Evolutionary conservation across 176 grass and related monocot genomes (phyloP).

Genomic region (Triticum timopheevii): DNA sequence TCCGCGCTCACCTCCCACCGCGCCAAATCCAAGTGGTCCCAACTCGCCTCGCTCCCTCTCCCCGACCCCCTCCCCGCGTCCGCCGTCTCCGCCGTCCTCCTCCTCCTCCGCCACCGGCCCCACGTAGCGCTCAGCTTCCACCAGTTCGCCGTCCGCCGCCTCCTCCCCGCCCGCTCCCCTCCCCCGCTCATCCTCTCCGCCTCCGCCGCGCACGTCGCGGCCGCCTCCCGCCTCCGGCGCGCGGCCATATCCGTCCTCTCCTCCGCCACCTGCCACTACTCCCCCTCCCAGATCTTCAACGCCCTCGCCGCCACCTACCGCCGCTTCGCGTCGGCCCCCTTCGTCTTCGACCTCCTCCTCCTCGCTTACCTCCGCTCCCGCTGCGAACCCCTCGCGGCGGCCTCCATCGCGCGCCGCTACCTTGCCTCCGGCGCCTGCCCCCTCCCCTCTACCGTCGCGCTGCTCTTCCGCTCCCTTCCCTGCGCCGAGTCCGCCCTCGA

Average conservation of each 20-base stretch:
- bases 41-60: conserved; percentile 33
- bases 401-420: conserved; percentile 16
- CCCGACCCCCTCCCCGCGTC: conserved; percentile 19
- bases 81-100: conserved; percentile 28
- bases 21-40: conserved; percentile 45
- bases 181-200: conserved; percentile 19
- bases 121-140: conserved; percentile 38
- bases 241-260: conserved; percentile 22
- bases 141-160: conserved; percentile 15
- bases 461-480: conserved; percentile 25
- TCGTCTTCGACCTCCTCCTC: conserved; percentile 49
- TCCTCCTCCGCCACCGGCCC: conserved; percentile 36
- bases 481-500: conserved; percentile 35
- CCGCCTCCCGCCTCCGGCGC: conserved; percentile 26
- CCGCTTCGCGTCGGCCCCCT: conserved; percentile 25
- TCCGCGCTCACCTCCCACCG: conserved; percentile 33
- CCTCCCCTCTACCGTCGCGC: conserved; percentile 8
- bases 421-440: conserved; percentile 1
- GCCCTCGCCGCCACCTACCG: conserved; percentile 38
- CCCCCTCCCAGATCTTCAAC: conserved; percentile 6
- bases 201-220: conserved; percentile 22
- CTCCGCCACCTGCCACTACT: conserved; percentile 22
- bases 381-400: conserved; percentile 11
- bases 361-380: conserved; percentile 39
- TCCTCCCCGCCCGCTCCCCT: background rate